Conservation (phyloP, 768 basidiomycete species). For the Lactifluus piperatus region DNA sequence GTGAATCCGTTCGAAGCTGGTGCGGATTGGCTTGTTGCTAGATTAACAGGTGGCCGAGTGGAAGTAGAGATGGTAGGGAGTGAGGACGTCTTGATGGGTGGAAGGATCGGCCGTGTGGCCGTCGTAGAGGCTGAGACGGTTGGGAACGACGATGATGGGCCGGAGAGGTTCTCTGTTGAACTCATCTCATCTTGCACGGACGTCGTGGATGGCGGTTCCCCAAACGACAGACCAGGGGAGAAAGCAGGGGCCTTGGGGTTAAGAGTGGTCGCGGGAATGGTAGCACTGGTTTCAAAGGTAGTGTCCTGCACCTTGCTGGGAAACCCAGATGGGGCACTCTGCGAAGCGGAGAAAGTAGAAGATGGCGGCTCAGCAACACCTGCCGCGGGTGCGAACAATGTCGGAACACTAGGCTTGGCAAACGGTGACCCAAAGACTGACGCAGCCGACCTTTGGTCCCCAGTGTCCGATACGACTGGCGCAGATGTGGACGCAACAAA, state of each 20-base stretch:
- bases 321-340: neutral
- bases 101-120: slow-evolving; percentile 8
- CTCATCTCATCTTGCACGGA: slow-evolving; percentile 4
- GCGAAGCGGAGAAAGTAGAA: neutral
- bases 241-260: slow-evolving; percentile 19
- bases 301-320: neutral
- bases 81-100: slow-evolving; percentile 13
- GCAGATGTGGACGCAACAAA: slow-evolving; percentile 6
- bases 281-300: slow-evolving; percentile 4
- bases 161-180: neutral
- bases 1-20: slow-evolving; percentile 1
- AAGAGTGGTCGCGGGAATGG: neutral
- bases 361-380: neutral
- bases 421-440: slow-evolving; percentile 6
- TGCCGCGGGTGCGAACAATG: neutral
- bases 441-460: neutral
- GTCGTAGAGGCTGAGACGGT: neutral
- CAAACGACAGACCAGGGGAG: slow-evolving; percentile 15
- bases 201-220: slow-evolving; percentile 14
- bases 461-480: neutral
- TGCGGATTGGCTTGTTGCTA: slow-evolving; percentile 8
- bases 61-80: neutral
- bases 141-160: neutral
- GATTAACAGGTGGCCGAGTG: neutral
- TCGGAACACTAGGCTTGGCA: neutral